Conservation (phyloP, 2,329 filamentous ascomycete genomes). For the Colletotrichum destructivum region DNA sequence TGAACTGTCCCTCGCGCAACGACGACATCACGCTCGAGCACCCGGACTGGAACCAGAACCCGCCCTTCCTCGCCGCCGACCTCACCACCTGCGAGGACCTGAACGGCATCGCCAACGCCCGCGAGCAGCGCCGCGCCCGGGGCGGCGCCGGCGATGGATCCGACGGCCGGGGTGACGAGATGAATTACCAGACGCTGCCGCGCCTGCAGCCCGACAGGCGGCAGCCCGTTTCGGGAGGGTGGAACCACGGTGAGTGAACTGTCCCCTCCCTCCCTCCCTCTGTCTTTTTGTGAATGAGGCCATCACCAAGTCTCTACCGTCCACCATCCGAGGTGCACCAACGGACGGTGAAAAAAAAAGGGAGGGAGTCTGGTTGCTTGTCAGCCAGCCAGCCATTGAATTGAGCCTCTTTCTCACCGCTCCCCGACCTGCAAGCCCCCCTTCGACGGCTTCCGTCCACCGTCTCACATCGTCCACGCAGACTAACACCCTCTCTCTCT, state of each 20-base stretch:
- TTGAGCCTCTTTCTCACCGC: background rate
- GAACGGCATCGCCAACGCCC: conserved; percentile 68
- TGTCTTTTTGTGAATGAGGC: background rate
- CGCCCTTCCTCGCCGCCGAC: conserved; percentile 62
- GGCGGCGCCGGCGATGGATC: conserved; percentile 50
- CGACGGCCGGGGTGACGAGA: conserved; percentile 38
- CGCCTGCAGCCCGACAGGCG: conserved; percentile 37
- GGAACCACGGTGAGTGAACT: conserved; percentile 30
- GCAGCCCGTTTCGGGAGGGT: conserved; percentile 41
- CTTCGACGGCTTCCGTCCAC: background rate
- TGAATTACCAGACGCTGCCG: conserved; percentile 42
- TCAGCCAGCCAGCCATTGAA: background rate
- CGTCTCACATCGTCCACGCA: background rate
- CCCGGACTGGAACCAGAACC: conserved; percentile 69
- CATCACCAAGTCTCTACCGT: background rate
- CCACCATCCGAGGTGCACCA: background rate
- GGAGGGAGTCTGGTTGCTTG: background rate
- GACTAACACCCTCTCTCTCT: background rate
- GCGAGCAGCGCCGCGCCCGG: conserved; percentile 57
- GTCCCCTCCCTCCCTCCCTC: background rate
- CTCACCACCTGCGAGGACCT: conserved; percentile 69
- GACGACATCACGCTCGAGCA: conserved; percentile 65
- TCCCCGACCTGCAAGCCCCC: background rate
- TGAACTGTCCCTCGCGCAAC: conserved; percentile 71
- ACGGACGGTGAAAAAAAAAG: background rate